phyloP scores from a whole-genome alignment of 73 alveolate genomes.

The Symbiodinium natans region DNA sequence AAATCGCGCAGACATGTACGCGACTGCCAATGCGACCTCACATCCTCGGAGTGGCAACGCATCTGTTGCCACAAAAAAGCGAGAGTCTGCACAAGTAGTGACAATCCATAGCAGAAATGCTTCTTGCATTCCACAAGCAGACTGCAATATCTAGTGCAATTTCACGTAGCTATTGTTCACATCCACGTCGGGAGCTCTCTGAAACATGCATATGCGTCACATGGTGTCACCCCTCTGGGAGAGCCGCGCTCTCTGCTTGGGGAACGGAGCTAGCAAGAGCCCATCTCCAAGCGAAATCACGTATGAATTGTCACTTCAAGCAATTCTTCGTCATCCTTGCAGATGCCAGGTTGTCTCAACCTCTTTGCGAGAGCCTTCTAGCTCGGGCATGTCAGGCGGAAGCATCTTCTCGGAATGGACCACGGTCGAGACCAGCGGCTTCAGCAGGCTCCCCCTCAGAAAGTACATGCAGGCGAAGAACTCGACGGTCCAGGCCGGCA shows the following conservation, averaged over 20 bases:
- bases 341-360: constrained; percentile 57
- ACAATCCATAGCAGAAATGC: background rate
- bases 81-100: background rate
- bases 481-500: constrained; percentile 31
- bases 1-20: background rate
- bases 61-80: background rate
- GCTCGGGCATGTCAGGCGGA: constrained; percentile 1
- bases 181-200: no score
- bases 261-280: background rate
- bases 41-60: background rate
- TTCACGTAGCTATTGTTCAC: no score
- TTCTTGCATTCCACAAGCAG: background rate
- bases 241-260: background rate
- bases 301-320: no score
- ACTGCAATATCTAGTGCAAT: no score
- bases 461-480: constrained; percentile 45
- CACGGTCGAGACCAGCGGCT: background rate
- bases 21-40: background rate
- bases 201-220: background rate
- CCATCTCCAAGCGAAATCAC: background rate
- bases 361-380: background rate
- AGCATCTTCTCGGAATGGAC: background rate
- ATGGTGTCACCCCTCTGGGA: constrained; percentile 5
- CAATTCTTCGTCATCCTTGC: background rate
- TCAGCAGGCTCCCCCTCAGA: background rate